phyloP scores from a whole-genome alignment of 495 filamentous ascomycete species.

The Achaetomiella virescens region DNA sequence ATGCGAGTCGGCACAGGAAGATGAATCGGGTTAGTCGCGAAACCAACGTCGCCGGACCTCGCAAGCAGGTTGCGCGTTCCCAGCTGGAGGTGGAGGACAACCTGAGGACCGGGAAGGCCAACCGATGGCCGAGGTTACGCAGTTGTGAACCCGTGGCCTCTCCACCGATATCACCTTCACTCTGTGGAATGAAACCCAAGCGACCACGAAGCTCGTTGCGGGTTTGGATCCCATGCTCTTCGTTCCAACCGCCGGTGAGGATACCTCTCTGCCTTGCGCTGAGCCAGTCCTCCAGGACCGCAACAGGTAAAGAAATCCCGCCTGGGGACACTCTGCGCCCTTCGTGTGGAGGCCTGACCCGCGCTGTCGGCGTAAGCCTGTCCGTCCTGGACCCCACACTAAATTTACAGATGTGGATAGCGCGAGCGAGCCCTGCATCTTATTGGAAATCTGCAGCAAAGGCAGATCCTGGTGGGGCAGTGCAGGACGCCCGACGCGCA shows the following conservation, averaged over 20 bases:
- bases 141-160: constrained; percentile 3
- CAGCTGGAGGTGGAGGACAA: not conserved
- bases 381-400: not conserved
- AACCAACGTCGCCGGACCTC: not conserved
- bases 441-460: not conserved
- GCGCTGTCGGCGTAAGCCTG: constrained; percentile 16
- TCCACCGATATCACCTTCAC: not conserved
- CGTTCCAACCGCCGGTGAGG: not conserved
- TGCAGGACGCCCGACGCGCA: not conserved
- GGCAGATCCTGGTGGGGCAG: constrained; percentile 8
- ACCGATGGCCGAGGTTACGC: not conserved
- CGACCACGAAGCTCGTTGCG: not conserved
- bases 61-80: constrained; percentile 21
- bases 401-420: constrained; percentile 1
- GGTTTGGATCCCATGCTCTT: not conserved
- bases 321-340: constrained; percentile 12
- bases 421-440: not conserved
- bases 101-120: not conserved
- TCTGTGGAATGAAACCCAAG: too few species aligned
- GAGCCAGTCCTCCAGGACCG: not conserved
- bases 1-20: not conserved
- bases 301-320: not conserved
- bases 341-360: constrained; percentile 16
- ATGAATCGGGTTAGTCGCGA: not conserved
- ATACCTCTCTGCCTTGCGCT: not conserved